Evolutionary conservation across 768 basidiomycete genomes (phyloP).

Genomic region (Multifurca ochricompacta): DNA sequence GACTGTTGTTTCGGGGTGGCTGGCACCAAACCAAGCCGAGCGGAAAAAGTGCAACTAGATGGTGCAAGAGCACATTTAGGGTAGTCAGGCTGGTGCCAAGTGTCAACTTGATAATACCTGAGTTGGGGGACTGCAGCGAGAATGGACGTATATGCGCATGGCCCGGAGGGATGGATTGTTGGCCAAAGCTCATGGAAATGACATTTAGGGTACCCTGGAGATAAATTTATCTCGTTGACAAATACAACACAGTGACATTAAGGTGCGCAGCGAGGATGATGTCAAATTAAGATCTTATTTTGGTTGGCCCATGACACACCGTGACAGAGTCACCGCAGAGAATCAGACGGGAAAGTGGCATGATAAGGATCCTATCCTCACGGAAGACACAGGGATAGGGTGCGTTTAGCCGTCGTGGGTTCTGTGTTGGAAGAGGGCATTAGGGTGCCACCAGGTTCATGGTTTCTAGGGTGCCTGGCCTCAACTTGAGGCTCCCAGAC

Average conservation of each 20-base stretch:
- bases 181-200: background rate
- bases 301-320: background rate
- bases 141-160: background rate
- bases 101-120: background rate
- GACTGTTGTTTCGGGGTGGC: no score
- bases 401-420: background rate
- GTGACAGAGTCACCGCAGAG: background rate
- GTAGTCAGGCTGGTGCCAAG: background rate
- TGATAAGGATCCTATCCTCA: background rate
- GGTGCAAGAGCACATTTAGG: background rate
- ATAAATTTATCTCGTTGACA: background rate
- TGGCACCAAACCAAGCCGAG: no score
- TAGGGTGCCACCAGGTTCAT: background rate
- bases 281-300: background rate
- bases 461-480: background rate
- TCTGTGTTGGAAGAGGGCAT: background rate
- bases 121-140: background rate
- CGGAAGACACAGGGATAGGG: slow-evolving; percentile 8
- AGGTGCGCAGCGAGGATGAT: background rate
- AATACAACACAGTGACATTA: background rate
- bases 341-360: background rate
- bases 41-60: background rate
- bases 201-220: slow-evolving; percentile 11
- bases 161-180: background rate
- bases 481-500: background rate